phyloP scores from a whole-genome alignment of 1,284 basidiomycete genomes.

The Heterobasidion occidentale region DNA sequence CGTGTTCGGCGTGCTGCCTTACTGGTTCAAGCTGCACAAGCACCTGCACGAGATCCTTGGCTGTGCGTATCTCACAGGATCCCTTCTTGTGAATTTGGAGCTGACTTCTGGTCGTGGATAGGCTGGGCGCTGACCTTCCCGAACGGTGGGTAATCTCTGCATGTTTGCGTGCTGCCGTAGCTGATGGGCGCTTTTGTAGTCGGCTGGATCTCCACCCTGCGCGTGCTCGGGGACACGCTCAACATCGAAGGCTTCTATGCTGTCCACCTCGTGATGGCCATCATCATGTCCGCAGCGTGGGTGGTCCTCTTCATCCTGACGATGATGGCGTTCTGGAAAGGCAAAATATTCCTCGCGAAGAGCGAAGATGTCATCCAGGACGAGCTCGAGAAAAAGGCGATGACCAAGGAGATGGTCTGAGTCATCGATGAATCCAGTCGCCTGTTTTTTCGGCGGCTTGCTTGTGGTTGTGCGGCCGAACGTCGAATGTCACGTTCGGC shows the following conservation, averaged over 20 bases:
- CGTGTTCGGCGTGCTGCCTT: slow-evolving; percentile 35
- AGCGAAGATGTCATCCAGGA: slow-evolving; percentile 27
- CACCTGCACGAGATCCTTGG: slow-evolving; percentile 40
- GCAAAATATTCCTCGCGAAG: slow-evolving; percentile 34
- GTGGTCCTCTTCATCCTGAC: slow-evolving; percentile 32
- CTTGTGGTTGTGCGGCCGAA: too few relatives aligned
- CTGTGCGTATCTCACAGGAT: slow-evolving; percentile 21
- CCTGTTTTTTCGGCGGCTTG: too few relatives aligned
- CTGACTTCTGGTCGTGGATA: slow-evolving; percentile 5
- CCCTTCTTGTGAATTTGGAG: neutral
- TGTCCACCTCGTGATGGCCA: slow-evolving; percentile 31
- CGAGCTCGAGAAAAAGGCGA: too few relatives aligned
- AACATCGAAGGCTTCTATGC: slow-evolving; percentile 29
- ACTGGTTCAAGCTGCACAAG: slow-evolving; percentile 44
- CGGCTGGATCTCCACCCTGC: slow-evolving; percentile 37
- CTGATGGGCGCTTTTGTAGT: slow-evolving; percentile 15
- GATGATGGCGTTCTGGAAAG: slow-evolving; percentile 31
- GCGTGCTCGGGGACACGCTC: slow-evolving; percentile 33
- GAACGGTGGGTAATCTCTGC: slow-evolving; percentile 25
- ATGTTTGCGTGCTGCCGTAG: neutral
- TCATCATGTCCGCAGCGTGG: slow-evolving; percentile 32
- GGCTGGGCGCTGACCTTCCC: slow-evolving; percentile 43
- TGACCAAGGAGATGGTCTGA: too few relatives aligned
- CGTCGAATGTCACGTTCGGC: too few relatives aligned
- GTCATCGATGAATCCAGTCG: too few relatives aligned